Base-by-base conservation (phyloP, 2,329 filamentous ascomycete genomes). In the Stachybotrys elegans region DNA sequence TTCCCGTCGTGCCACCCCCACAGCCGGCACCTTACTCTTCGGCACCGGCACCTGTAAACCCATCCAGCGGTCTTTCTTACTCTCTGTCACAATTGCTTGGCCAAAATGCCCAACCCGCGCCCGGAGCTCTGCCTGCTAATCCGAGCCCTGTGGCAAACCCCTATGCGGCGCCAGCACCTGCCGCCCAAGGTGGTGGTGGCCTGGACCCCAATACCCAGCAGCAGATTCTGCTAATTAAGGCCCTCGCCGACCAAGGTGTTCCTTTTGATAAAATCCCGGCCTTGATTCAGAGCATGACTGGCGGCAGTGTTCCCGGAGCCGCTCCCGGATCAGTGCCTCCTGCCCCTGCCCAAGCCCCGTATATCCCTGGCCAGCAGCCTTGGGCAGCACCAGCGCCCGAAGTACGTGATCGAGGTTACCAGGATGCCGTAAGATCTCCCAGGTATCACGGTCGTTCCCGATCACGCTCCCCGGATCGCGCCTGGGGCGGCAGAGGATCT, bases 391-490 rank as follows among this genome's bases (percentile, higher is more conserved):
- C 58, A 25, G 50, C 50, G 13, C 50, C 55, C 39, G 72, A 74
- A 45, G 63, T 72, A 62, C 79, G 77, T 72, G 81, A 84, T 54
- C 71, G 67, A 48, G 68, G 70, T 47, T 79, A 72, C 53, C 73
- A 75, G 50, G 76, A 82, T 46, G 72, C 71, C 56, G 67, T 75
- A 61, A 79, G 83, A 60, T 88, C 85, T 25, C 84, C 82, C 16
- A 71, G 75, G 60, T 72, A 73, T 55, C 71, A 72, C 47, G 77
- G 59, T 37, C 81, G 86, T 46, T 89, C 86, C 47, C 80, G 90
- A 42, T 92, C 87, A 23, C 81, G 87, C 31, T 95, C 90, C 51
- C 88, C 90, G 41, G 83, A 84, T 46, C 84, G 82, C 58, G 80
- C 81, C 53, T 87, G 86, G 74, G 83, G 82, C 54, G 73, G 77